phyloP scores from a whole-genome alignment of 345 rosid species.

The Microcos paniculata region DNA sequence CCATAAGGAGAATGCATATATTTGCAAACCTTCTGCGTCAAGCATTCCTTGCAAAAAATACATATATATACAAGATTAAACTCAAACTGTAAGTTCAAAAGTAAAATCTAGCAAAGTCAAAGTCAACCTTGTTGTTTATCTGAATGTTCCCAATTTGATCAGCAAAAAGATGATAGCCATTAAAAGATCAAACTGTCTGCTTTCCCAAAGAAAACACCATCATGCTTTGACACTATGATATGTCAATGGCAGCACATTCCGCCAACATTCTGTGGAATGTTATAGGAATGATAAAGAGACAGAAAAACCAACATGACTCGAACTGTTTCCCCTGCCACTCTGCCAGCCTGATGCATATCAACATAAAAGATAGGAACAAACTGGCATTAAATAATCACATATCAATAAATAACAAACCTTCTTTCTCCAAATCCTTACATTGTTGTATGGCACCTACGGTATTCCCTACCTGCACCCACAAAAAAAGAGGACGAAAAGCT shows the following conservation, averaged over 20 bases:
- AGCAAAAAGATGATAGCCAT: background rate
- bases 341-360: background rate
- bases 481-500: conserved; percentile 4
- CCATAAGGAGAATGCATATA: conserved; percentile 87
- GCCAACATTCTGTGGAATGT: background rate
- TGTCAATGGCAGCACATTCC: background rate
- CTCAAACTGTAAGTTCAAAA: background rate
- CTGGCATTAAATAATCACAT: background rate
- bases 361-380: background rate
- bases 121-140: background rate
- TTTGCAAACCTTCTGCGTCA: conserved; percentile 66
- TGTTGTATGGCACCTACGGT: conserved; percentile 63
- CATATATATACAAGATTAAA: no score
- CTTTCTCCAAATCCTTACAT: conserved; percentile 58
- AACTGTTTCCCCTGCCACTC: conserved; percentile 4
- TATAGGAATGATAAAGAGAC: background rate
- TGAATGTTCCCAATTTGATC: background rate
- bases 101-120: background rate
- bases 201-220: background rate
- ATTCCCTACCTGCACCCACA: conserved; percentile 52
- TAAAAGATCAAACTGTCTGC: background rate
- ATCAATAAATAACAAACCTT: conserved; percentile 43
- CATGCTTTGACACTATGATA: background rate
- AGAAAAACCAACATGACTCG: background rate
- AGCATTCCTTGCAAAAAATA: conserved; percentile 55